Base-by-base conservation (phyloP, 371 early-diverging fungal genomes). In the Umbelopsis sp. region DNA sequence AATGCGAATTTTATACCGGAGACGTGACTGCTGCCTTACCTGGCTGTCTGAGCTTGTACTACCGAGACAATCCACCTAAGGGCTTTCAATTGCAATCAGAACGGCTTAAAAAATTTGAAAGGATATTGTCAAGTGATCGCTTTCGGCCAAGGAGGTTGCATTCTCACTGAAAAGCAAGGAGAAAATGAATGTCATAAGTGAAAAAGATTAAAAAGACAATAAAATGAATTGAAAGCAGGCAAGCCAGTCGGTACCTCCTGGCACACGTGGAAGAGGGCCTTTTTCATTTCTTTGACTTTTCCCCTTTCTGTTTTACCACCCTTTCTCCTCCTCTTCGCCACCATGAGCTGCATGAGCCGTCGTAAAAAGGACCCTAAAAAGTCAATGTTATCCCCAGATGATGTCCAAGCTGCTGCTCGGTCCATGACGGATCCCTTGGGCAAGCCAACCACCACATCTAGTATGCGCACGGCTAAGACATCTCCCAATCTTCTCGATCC, bases 341-440 rank as follows among this genome's bases (percentile, higher is more conserved):
- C 57, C 57, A 57, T 57, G 57, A 57, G 57, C 32, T 57, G 57
- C 9, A 57, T 57, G 57, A 57, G 57, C 35, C 57, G 57, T 57
- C 57, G 57, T 37, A 57, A 57, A 18, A 57, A 57, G 29, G 57
- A 57, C 41, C 41, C 41, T 14, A 57, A 57, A 57, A 57, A 57
- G 57, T 35, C 57, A 4, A 29, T 57, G 16, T 18, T 35, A 5
- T 57, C 57, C 14, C 37, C 57, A 57, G 57, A 57, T 57, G 57
- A 57, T 35, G 57, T 57, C 18, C 57, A 57, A 35, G 57, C 57
- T 57, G 57, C 57, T 35, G 57, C 57, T 3, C 12, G 57, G 10
- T 57, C 57, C 35, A 57, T 57, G 57, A 57, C 57, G 0, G 57
- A 57, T 57, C 57, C 57, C 14, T 3, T 57, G 57, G 57, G 57